Evolutionary conservation across 2,329 filamentous ascomycete genomes (phyloP), one percentile per base, ranked within the genome.

Genomic region (Colletotrichum viniferum): DNA sequence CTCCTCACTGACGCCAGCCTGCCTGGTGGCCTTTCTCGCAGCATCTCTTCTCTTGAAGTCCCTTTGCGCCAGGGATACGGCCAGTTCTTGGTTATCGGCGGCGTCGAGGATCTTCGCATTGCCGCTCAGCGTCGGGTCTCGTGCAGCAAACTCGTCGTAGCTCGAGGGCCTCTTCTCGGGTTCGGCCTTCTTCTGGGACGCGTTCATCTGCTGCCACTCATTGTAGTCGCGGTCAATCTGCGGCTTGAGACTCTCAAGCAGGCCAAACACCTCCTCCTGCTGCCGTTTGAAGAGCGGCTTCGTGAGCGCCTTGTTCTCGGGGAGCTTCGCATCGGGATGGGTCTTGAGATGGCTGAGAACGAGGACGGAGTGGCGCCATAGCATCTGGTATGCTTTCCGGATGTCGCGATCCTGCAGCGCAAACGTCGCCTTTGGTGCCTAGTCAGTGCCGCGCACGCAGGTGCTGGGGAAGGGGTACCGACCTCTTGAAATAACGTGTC

Each of bases 301-400:
- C 28, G 96, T 90, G 3, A 92, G 89, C 69, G 89, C 91, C 61
- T 91, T 91, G 10, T 92, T 92, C 43, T 93, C 91, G 12, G 91
- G 89, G 9, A 92, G 89, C 78, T 91, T 93, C 61, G 91, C 91
- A 71, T 97, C 92, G 2, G 96, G 96, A 79, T 98, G 97, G 2
- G 87, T 89, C 1, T 91, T 89, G 10, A 99, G 88, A 69, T 94
- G 90, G 8, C 95, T 91, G 32, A 98, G 87, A 28, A 98, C 91
- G n/a, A 99, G 92, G 69, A 93, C 90, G 12, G 95, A 95, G 85
- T 98, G 96, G 79, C 97, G 93, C 82, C 97, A 95, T n/a, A 98
- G 91, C 74, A 98, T 92, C 70, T 98, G 90, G 83, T 98, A 99
- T 6, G 96, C 95, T 81, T 97, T 94, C 79, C 96, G 92, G 78